Percentiles rank a stretch among this genome's conserved stretches.
These are phyloP conservation scores for Neurospora sp. DNA, from an alignment of 495 filamentous ascomycete genomes.

Conservation along the genomic window DNA sequence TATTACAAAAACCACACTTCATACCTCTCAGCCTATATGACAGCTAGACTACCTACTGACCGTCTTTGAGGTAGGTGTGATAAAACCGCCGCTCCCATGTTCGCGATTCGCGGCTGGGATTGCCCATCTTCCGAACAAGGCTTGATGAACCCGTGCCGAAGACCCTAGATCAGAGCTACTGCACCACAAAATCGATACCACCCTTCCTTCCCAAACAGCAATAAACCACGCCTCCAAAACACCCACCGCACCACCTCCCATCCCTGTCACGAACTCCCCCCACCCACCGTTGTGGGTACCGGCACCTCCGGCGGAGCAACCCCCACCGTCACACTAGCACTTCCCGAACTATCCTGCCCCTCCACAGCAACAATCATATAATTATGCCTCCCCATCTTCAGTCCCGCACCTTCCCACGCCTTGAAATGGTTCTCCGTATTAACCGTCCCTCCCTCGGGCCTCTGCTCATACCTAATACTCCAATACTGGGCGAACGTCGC, in stretches of 20 bases:
- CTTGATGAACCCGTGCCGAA: too few relatives aligned
- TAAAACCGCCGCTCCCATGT: too few relatives aligned
- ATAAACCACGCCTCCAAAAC: too few relatives aligned
- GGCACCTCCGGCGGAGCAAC: slow-evolving; percentile 10
- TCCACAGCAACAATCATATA: slow-evolving; percentile 47
- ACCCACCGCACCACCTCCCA: background rate
- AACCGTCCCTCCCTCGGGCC: slow-evolving; percentile 25
- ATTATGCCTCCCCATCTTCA: slow-evolving; percentile 38
- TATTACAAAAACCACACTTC: too few relatives aligned
- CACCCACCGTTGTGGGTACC: slow-evolving; percentile 1
- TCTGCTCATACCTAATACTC: slow-evolving; percentile 36
- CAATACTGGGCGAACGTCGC: slow-evolving; percentile 54
- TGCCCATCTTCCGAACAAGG: too few relatives aligned
- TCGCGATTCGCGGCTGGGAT: too few relatives aligned
- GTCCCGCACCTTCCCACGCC: slow-evolving; percentile 34
- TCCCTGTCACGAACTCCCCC: background rate
- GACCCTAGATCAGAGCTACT: too few relatives aligned
- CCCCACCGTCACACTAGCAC: slow-evolving; percentile 26
- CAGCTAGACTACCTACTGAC: too few relatives aligned
- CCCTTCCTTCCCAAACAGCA: background rate
- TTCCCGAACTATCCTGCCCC: slow-evolving; percentile 33
- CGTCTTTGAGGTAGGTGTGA: too few relatives aligned
- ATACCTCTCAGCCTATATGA: too few relatives aligned
- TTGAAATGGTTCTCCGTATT: slow-evolving; percentile 43
- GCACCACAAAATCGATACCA: too few relatives aligned